Conservation (phyloP, 129 eudicot genomes). For the Ambrosia trifida region DNA sequence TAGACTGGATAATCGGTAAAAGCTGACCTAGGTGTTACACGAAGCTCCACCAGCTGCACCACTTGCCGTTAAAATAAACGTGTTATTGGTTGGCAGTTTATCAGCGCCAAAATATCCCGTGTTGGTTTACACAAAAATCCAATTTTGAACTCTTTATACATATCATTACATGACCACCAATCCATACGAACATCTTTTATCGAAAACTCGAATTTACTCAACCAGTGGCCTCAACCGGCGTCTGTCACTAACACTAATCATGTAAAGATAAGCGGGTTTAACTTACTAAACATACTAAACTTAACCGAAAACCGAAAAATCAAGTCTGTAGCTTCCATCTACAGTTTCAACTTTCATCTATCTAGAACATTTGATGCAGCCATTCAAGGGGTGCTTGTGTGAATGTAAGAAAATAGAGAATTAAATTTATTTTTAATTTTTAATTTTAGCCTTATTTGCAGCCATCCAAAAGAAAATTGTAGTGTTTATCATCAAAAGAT, state of each 20-base stretch:
- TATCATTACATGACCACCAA: too few relatives aligned
- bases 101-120: too few relatives aligned
- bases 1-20: too few relatives aligned
- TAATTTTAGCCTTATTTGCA: neutral
- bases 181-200: too few relatives aligned
- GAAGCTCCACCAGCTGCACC: too few relatives aligned
- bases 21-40: too few relatives aligned
- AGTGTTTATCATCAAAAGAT: neutral
- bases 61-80: too few relatives aligned
- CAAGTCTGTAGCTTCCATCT: neutral
- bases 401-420: neutral
- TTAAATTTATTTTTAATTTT: neutral
- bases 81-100: too few relatives aligned
- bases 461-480: neutral
- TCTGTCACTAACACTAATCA: neutral
- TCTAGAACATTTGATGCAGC: neutral
- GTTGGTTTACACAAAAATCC: too few relatives aligned
- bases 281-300: neutral
- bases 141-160: too few relatives aligned
- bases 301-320: too few relatives aligned
- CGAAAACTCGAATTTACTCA: neutral
- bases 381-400: neutral
- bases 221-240: constrained; percentile 3
- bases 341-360: neutral
- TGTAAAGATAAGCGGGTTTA: neutral